These are phyloP conservation scores for Talaromyces islandicus DNA, from an alignment of 2,329 filamentous ascomycete species.

Conservation along the genomic window DNA sequence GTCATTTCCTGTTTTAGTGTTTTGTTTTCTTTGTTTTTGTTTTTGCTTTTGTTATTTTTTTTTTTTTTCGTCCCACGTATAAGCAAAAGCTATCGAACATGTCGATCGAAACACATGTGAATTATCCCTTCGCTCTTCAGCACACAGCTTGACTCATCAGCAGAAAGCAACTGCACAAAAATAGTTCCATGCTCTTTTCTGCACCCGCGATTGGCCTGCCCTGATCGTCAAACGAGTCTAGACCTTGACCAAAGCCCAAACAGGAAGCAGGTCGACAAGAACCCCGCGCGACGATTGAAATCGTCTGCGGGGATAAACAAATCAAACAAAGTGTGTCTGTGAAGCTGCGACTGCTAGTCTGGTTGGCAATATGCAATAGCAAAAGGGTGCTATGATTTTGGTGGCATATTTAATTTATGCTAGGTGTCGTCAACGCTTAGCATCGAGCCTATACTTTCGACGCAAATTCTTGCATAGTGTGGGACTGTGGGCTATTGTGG, in stretches of 20 bases:
- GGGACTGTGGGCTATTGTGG: too few species aligned
- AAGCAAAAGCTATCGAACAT: too few species aligned
- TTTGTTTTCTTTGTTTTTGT: background rate
- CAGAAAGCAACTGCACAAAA: too few species aligned
- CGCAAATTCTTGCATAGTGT: background rate
- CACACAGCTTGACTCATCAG: too few species aligned
- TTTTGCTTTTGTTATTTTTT: too few species aligned
- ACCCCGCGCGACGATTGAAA: background rate
- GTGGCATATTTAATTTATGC: background rate
- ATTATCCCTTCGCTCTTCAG: too few species aligned
- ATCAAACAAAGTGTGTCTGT: background rate
- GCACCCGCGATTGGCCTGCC: too few species aligned
- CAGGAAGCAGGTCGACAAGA: background rate
- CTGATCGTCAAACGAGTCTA: background rate
- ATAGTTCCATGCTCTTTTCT: too few species aligned
- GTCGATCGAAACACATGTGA: background rate
- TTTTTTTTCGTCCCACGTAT: too few species aligned
- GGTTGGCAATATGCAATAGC: background rate
- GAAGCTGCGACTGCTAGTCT: background rate
- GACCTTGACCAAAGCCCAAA: background rate
- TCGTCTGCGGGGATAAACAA: background rate
- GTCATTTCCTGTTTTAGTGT: background rate
- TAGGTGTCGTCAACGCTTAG: background rate
- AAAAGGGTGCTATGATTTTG: background rate
- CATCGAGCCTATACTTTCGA: too few species aligned